Evolutionary conservation across 441 rosid species (phyloP).

Genomic region (Populus hybrid): DNA sequence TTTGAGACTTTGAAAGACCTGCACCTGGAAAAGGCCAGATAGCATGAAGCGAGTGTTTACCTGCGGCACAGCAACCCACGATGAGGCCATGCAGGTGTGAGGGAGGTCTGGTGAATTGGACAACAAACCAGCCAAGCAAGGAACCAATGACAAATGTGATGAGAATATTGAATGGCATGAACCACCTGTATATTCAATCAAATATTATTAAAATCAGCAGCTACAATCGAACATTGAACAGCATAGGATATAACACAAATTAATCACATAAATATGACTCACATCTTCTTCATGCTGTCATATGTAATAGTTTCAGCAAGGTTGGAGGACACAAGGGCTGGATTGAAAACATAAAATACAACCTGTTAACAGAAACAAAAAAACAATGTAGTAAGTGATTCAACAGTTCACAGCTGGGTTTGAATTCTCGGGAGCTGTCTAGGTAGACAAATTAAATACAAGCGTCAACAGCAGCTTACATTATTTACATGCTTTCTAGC

Average conservation of each 20-base stretch:
- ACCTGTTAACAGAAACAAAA: constrained; percentile 27
- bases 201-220: not conserved
- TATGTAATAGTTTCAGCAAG: constrained; percentile 47
- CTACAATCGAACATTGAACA: not conserved
- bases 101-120: constrained; percentile 62
- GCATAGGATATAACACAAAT: not conserved
- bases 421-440: not conserved
- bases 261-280: constrained; percentile 20
- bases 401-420: not conserved
- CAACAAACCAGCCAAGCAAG: constrained; percentile 70
- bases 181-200: constrained; percentile 52
- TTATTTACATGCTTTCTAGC: constrained; percentile 49
- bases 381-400: not conserved
- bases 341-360: constrained; percentile 57
- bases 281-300: constrained; percentile 43
- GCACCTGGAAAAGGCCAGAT: not conserved
- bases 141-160: constrained; percentile 72
- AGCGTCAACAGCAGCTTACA: constrained; percentile 20
- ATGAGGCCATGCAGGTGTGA: constrained; percentile 58
- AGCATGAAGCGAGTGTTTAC: constrained; percentile 27
- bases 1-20: not conserved
- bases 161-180: constrained; percentile 84
- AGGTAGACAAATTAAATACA: not conserved
- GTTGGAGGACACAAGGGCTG: constrained; percentile 45
- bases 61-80: constrained; percentile 85